These are phyloP conservation scores for Skeletonema marinoi DNA, from an alignment of 108 stramenopile species.

Conservation along the genomic window DNA sequence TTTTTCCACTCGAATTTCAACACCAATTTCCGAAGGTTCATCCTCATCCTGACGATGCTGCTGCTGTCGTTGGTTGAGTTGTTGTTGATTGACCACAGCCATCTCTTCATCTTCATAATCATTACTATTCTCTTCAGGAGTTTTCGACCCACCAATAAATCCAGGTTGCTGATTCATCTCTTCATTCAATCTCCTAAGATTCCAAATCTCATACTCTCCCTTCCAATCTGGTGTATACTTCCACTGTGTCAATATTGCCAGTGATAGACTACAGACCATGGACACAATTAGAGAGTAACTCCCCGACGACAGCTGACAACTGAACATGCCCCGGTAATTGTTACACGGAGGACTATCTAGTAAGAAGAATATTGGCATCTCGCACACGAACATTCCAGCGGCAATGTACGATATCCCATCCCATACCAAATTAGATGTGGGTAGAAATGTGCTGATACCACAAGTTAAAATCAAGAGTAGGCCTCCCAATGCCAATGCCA, in stretches of 20 bases:
- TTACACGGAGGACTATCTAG: constrained; percentile 19
- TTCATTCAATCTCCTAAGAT: not conserved
- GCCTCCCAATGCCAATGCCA: constrained; percentile 8
- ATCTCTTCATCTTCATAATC: not conserved
- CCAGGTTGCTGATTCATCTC: constrained; percentile 6
- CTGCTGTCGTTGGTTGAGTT: not conserved
- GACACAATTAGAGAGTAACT: constrained; percentile 29
- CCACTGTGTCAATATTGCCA: constrained; percentile 27
- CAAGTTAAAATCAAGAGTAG: constrained; percentile 1
- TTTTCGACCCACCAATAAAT: not conserved
- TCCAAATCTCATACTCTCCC: constrained; percentile 50
- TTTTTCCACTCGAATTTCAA: not conserved
- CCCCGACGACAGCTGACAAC: constrained; percentile 16
- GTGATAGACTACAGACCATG: constrained; percentile 16
- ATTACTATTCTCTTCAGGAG: not conserved
- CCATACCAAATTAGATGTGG: constrained; percentile 12
- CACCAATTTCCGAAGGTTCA: not conserved
- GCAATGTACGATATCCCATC: constrained; percentile 21
- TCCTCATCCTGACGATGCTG: not conserved
- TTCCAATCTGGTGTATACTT: constrained; percentile 45
- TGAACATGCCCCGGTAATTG: not conserved
- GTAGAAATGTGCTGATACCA: constrained; percentile 26
- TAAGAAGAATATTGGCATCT: constrained; percentile 31
- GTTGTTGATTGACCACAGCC: not conserved
- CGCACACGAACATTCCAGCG: constrained; percentile 7